Base-by-base conservation (phyloP, 176 grass and related monocot genomes). In the Lolium rigidum region DNA sequence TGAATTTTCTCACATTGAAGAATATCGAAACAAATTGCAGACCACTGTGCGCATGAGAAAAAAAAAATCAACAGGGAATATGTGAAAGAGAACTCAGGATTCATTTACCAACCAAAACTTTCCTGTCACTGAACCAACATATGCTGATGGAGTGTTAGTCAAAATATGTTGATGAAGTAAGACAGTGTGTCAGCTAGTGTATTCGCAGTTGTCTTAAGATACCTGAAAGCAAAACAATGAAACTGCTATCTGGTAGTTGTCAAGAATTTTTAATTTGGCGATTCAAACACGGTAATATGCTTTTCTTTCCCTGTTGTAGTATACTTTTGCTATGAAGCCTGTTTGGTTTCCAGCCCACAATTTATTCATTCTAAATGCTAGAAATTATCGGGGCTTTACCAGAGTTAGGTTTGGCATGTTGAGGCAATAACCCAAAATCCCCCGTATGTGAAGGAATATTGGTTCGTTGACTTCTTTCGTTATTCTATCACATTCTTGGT, bases 401-500 rank as follows among this genome's bases (percentile, higher is more conserved):
- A 86, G 20, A 63, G 24, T 28, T 63, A 28, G 10, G 11, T 63
- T 63, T 63, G 60, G 24, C 60, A 63, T 26, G 60, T 14, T 63
- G 60, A 62, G 59, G 11, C 11, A 63, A 63, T 28, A 63, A 1
- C 1, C 60, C 60, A 63, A 63, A 22, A 28, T 86, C 5, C 78
- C 74, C 43, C 91, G 70, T 64, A 31, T 44, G 20, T 74, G 67
- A 47, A 16, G 16, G 21, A 86, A 71, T 15, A 91, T 79, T 70
- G 18, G 18, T 87, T 77, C 11, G 20, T 89, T 73, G 79, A 85
- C 55, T 78, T 85, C 22, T 66, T 78, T 24, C 72, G 80, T 35
- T 79, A 78, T 69, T 70, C 86, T 6, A 61, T 90, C 18, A 38
- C 90, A 6, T 92, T 97, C 72, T 44, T 90, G 51, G 75, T 91